These are phyloP conservation scores for Plenodomus biglobosus DNA, from an alignment of 2,329 filamentous ascomycete species.

Conservation along the genomic window DNA sequence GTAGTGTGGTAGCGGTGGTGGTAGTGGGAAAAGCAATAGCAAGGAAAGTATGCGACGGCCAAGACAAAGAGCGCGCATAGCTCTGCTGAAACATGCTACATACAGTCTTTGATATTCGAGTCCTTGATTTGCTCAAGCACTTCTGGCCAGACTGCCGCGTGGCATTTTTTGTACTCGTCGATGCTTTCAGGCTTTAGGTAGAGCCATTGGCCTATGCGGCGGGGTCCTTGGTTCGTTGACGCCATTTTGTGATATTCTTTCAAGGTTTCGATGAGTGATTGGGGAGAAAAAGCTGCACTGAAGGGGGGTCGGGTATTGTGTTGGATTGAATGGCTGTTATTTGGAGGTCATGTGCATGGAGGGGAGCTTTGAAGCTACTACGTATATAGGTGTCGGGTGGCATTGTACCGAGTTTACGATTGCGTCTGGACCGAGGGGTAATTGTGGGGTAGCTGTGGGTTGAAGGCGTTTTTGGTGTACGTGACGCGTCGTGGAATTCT, in stretches of 20 bases:
- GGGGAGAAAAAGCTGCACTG: not conserved
- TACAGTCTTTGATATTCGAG: constrained; percentile 71
- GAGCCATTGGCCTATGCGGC: constrained; percentile 70
- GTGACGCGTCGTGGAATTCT: not conserved
- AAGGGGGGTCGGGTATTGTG: not conserved
- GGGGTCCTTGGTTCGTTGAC: constrained; percentile 30
- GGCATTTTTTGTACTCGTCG: constrained; percentile 71
- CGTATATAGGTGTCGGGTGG: not conserved
- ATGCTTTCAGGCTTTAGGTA: constrained; percentile 68
- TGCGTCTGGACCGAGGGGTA: not conserved
- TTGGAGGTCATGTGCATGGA: not conserved
- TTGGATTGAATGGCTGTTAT: not conserved
- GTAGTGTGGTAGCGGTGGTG: not conserved
- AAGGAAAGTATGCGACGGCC: too few relatives aligned
- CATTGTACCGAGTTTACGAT: not conserved
- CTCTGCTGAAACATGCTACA: constrained; percentile 51
- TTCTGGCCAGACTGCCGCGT: constrained; percentile 75
- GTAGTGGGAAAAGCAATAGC: not conserved
- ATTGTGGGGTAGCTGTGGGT: not conserved
- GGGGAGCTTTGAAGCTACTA: not conserved
- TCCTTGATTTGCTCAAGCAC: constrained; percentile 74
- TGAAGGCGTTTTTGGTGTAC: not conserved
- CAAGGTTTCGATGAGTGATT: not conserved
- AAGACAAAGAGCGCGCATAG: not conserved
- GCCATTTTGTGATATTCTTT: too few relatives aligned